Evolutionary conservation across 306 rosid genomes (phyloP).

Genomic region (Cucurbita ficifolia): DNA sequence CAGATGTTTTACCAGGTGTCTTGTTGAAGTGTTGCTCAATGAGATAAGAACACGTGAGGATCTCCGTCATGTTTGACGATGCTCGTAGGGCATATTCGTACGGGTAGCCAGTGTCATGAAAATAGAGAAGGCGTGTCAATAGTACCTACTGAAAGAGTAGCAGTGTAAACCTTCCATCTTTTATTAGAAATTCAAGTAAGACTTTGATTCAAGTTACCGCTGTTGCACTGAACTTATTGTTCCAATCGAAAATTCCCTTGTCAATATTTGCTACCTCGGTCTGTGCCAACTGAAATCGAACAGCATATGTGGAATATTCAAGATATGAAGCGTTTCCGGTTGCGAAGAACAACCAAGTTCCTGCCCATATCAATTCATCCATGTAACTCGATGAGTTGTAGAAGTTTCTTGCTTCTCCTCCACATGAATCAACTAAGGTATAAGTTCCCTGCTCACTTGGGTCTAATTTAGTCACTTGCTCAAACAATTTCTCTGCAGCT

Average conservation of each 20-base stretch:
- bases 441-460: slow-evolving; percentile 41
- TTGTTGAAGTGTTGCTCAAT: slow-evolving; percentile 22
- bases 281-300: slow-evolving; percentile 23
- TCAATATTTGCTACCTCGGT: slow-evolving; percentile 29
- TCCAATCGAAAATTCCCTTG: slow-evolving; percentile 46
- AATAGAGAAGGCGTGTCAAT: slow-evolving; percentile 44
- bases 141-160: slow-evolving; percentile 28
- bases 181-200: neutral
- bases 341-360: slow-evolving; percentile 64
- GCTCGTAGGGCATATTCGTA: slow-evolving; percentile 27
- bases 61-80: slow-evolving; percentile 33
- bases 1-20: slow-evolving; percentile 35
- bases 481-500: slow-evolving; percentile 36
- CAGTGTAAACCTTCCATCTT: neutral
- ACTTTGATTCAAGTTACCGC: slow-evolving; percentile 23
- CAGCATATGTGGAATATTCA: slow-evolving; percentile 26
- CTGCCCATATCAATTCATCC: slow-evolving; percentile 83
- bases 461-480: slow-evolving; percentile 22
- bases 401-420: slow-evolving; percentile 46
- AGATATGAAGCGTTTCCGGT: slow-evolving; percentile 36
- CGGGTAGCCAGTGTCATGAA: slow-evolving; percentile 53
- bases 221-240: slow-evolving; percentile 55
- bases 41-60: slow-evolving; percentile 51
- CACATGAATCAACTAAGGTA: slow-evolving; percentile 38
- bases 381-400: slow-evolving; percentile 42